Percentiles rank a stretch among this genome's conserved stretches.
phyloP scores from a whole-genome alignment of 2,329 filamentous ascomycete genomes.

The Pseudogymnoascus sp. region DNA sequence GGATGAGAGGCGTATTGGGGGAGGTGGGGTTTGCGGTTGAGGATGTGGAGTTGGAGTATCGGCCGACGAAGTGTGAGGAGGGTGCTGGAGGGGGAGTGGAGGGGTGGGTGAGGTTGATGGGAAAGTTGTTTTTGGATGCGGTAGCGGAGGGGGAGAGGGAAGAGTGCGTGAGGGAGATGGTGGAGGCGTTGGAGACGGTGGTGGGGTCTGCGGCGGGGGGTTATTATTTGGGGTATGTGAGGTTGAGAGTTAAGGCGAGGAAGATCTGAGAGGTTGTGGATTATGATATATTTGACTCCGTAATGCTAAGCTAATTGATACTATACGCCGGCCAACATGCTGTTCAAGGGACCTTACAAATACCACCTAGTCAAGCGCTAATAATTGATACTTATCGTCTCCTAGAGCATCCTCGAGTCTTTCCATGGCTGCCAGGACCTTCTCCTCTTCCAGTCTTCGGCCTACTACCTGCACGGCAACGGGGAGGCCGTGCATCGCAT shows the following conservation, averaged over 20 bases:
- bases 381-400: slow-evolving; percentile 42
- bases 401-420: slow-evolving; percentile 67
- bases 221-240: slow-evolving; percentile 47
- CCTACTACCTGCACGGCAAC: slow-evolving; percentile 82
- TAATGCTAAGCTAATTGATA: background rate
- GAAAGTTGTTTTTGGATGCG: slow-evolving; percentile 47
- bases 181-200: slow-evolving; percentile 45
- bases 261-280: slow-evolving; percentile 23
- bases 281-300: background rate
- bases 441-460: slow-evolving; percentile 74
- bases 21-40: slow-evolving; percentile 32
- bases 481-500: slow-evolving; percentile 77
- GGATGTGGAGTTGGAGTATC: slow-evolving; percentile 52
- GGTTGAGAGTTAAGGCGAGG: slow-evolving; percentile 41
- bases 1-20: slow-evolving; percentile 39
- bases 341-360: background rate
- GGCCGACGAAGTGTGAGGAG: slow-evolving; percentile 48
- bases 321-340: background rate
- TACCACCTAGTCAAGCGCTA: slow-evolving; percentile 32
- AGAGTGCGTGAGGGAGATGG: slow-evolving; percentile 44
- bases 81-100: slow-evolving; percentile 53
- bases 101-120: slow-evolving; percentile 60
- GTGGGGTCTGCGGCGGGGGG: slow-evolving; percentile 50
- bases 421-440: slow-evolving; percentile 75
- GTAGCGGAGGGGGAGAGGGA: slow-evolving; percentile 43